These are phyloP conservation scores for Serpula lacrymans DNA, from an alignment of 768 basidiomycete species.

Conservation along the genomic window DNA sequence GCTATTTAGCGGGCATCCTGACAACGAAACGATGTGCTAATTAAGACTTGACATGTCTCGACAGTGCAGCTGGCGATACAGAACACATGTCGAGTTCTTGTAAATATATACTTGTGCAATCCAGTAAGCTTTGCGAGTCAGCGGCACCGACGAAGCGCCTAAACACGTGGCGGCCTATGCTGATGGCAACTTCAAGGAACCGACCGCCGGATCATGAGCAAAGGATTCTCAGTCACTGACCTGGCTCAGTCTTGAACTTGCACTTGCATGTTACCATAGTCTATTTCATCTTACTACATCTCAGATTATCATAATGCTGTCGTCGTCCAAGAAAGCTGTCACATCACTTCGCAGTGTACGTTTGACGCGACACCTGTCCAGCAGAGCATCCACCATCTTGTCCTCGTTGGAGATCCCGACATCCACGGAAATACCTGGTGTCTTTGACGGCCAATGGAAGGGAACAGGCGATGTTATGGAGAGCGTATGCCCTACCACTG, in stretches of 20 bases:
- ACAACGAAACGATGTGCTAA: no score
- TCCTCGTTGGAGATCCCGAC: slow-evolving; percentile 58
- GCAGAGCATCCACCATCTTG: slow-evolving; percentile 67
- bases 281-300: no score
- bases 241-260: neutral
- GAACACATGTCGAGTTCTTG: no score
- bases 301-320: no score
- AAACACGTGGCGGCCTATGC: slow-evolving; percentile 20
- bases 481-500: slow-evolving; percentile 83
- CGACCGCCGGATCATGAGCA: no score
- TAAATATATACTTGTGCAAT: no score
- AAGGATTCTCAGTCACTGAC: neutral
- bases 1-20: no score
- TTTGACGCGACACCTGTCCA: slow-evolving; percentile 53
- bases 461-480: slow-evolving; percentile 68
- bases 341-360: slow-evolving; percentile 9
- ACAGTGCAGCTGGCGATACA: no score
- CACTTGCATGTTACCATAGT: slow-evolving; percentile 19
- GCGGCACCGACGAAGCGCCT: neutral
- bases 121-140: no score
- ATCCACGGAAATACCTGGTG: slow-evolving; percentile 60
- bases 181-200: no score
- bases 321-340: slow-evolving; percentile 18
- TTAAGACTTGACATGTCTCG: no score
- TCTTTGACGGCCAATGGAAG: slow-evolving; percentile 81